These are phyloP conservation scores for Torulaspora pretoriensis DNA, from an alignment of 1,139 yeast species.

Conservation along the genomic window DNA sequence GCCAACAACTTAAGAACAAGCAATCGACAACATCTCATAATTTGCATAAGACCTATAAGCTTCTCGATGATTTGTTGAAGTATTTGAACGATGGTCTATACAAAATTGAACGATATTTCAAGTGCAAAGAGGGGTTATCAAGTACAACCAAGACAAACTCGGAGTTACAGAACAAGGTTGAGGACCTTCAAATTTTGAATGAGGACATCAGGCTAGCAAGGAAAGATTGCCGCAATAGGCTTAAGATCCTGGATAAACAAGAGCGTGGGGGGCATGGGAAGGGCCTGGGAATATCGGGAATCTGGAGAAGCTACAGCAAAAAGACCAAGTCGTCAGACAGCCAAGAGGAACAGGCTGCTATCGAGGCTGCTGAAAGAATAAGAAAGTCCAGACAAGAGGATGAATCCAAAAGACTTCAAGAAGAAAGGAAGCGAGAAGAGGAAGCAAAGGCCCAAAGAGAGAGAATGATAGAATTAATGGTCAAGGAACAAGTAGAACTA, in stretches of 20 bases:
- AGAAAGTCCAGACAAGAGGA: constrained; percentile 18
- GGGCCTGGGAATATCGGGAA: constrained; percentile 11
- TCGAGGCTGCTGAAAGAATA: constrained; percentile 24
- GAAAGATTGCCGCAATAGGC: constrained; percentile 12
- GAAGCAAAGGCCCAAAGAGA: constrained; percentile 22
- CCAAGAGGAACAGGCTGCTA: constrained; percentile 22
- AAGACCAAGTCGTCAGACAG: constrained; percentile 12
- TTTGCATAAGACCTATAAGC: constrained; percentile 17
- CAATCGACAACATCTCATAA: constrained; percentile 14
- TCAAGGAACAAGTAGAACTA: constrained; percentile 27
- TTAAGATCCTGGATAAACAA: constrained; percentile 7
- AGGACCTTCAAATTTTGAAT: constrained; percentile 29
- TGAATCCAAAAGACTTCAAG: constrained; percentile 15
- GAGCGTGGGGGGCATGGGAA: constrained; percentile 8
- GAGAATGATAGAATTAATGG: constrained; percentile 23
- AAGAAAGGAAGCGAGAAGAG: constrained; percentile 17
- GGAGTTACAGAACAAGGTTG: constrained; percentile 19
- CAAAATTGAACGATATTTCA: constrained; percentile 23
- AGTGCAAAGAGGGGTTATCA: constrained; percentile 17
- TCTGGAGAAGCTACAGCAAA: constrained; percentile 15
- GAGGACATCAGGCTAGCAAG: constrained; percentile 30
- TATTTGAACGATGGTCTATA: constrained; percentile 30
- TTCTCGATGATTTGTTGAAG: constrained; percentile 17
- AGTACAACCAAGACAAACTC: constrained; percentile 13
- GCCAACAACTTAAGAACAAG: constrained; percentile 13